Base-by-base conservation (phyloP, 1,284 basidiomycete species). In the Trichosporon sp. region DNA sequence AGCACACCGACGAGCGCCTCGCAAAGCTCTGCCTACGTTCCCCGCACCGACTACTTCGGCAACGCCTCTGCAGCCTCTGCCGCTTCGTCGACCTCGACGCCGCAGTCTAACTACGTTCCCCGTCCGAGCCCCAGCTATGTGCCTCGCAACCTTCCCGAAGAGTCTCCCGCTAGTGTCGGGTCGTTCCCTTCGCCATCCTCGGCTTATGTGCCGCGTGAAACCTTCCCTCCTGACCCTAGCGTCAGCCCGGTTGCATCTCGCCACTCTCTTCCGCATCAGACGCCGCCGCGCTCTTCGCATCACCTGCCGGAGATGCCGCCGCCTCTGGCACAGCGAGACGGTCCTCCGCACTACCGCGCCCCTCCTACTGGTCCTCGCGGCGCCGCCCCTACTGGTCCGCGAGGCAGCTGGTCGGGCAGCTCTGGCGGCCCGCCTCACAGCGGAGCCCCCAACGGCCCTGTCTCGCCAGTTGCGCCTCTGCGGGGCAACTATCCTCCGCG, bases 1-100 rank as follows among this genome's bases (percentile, higher is more conserved):
- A 56, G 36, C 9, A 59, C 62, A n/a, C 60, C 62, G 1, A 57
- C 58, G 2, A 33, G 61, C 0, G 16, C 60, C 6, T 23, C 56
- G 1, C 52, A 70, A 5, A 62, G 56, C 32, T 16, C 65, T 11
- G 67, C 67, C 16, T 73, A 68, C 23, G 67, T 68, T 11, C 71
- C 71, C 29, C 71, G 71, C 13, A 29, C 64, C 13, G 71, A 70
- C 34, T 72, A 72, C 61, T 72, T 72, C 58, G 68, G 31, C 46
- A 59, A 32, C 65, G 64, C 36, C 14, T 37, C 49, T 6, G 31
- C n/a, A n/a, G n/a, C 13, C 49, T 31, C 27, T 29, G 27, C 40
- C 16, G 7, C 46, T n/a, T 37, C 62, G 14, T 31, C 58, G 21
- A 13, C 46, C 8, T 46, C 40, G 31, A 64, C 54, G 25, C 37